A percentile compares a stretch with the other conserved stretches of the same genome.
Evolutionary conservation across 345 rosid species (phyloP).

Genomic region (Eucalyptus victrix): DNA sequence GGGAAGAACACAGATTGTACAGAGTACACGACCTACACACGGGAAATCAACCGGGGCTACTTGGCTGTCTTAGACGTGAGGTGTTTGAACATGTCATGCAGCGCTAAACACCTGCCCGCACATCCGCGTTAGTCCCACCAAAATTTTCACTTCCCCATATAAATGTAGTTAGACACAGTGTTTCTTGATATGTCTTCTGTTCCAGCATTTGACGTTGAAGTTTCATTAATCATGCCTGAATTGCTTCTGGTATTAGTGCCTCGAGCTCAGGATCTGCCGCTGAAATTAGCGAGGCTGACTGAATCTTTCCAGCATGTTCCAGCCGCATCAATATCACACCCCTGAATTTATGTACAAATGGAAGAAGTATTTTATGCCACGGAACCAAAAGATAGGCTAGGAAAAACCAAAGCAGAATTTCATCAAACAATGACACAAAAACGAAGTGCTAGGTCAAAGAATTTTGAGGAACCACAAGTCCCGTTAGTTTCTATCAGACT

Average conservation of each 20-base stretch:
- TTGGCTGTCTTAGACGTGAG: not conserved
- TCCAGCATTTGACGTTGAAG: not conserved
- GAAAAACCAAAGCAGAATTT: not conserved
- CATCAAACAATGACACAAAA: not conserved
- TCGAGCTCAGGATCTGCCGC: constrained; percentile 38
- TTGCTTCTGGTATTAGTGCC: not conserved
- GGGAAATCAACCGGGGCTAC: not conserved
- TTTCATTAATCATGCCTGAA: not conserved
- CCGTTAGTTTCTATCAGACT: not conserved
- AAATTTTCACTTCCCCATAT: not conserved
- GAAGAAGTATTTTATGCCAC: not conserved
- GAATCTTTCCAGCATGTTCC: constrained; percentile 86
- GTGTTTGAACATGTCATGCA: not conserved
- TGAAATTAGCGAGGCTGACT: constrained; percentile 79
- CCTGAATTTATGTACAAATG: constrained; percentile 14
- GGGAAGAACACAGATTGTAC: not conserved
- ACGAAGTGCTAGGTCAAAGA: not conserved
- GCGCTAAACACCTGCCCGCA: not conserved
- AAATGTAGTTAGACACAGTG: not conserved
- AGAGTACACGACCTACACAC: not conserved
- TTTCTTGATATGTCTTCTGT: not conserved
- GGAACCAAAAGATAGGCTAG: not conserved
- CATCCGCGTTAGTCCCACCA: not conserved
- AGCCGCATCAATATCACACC: constrained; percentile 93
- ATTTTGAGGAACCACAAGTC: not conserved